Percentiles rank a stretch among this genome's conserved stretches.
Evolutionary conservation across 352 stramenopile genomes (phyloP).

Genomic region (Phytophthora macrochlamydospora): DNA sequence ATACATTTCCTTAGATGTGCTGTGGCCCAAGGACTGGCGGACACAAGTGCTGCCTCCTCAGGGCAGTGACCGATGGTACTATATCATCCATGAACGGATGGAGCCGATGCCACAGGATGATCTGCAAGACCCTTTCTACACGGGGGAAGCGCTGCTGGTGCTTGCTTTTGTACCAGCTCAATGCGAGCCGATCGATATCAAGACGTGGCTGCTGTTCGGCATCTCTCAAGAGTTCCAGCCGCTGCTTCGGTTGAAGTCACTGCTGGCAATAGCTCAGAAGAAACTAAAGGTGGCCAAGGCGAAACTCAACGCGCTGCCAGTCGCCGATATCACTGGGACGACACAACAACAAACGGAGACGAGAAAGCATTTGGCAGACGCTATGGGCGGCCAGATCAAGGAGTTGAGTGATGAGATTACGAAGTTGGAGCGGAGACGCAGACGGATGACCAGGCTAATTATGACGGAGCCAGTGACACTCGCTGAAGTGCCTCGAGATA

Average conservation of each 20-base stretch:
- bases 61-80: slow-evolving; percentile 67
- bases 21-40: slow-evolving; percentile 81
- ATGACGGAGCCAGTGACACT: slow-evolving; percentile 67
- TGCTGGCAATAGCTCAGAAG: slow-evolving; percentile 38
- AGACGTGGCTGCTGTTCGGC: slow-evolving; percentile 65
- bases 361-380: slow-evolving; percentile 58
- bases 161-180: slow-evolving; percentile 59
- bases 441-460: slow-evolving; percentile 52
- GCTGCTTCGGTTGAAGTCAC: slow-evolving; percentile 38
- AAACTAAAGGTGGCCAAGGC: slow-evolving; percentile 61
- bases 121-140: slow-evolving; percentile 61
- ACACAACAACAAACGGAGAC: slow-evolving; percentile 54
- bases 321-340: slow-evolving; percentile 48
- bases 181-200: slow-evolving; percentile 58
- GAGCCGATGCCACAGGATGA: slow-evolving; percentile 66
- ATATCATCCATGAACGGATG: slow-evolving; percentile 69
- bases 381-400: slow-evolving; percentile 37
- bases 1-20: slow-evolving; percentile 43
- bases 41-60: slow-evolving; percentile 55
- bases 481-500: slow-evolving; percentile 37
- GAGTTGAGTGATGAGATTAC: slow-evolving; percentile 55
- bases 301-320: slow-evolving; percentile 55
- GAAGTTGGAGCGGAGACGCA: slow-evolving; percentile 31
- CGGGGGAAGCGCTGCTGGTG: slow-evolving; percentile 52
- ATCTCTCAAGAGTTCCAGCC: slow-evolving; percentile 61